Evolutionary conservation across 371 early-diverging fungal genomes (phyloP).

Genomic region (Apophysomyces variabilis): DNA sequence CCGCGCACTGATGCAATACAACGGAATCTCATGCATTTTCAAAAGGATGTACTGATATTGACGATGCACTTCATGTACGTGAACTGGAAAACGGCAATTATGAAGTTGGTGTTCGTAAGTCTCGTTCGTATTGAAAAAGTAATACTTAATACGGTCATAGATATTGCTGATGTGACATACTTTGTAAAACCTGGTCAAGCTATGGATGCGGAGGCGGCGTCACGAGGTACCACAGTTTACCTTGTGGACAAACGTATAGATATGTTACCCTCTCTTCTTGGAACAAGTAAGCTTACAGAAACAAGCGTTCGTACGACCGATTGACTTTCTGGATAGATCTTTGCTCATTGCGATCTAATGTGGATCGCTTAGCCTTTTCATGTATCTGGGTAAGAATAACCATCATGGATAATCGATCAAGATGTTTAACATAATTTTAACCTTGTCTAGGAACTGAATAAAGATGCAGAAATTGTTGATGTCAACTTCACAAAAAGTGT

Average conservation of each 20-base stretch:
- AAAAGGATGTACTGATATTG: slow-evolving; percentile 98
- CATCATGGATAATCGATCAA: background rate
- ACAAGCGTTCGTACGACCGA: background rate
- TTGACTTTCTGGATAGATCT: slow-evolving; percentile 57
- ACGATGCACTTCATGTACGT: slow-evolving; percentile 97
- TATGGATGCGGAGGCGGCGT: slow-evolving; percentile 89
- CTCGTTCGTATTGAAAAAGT: background rate
- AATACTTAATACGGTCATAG: slow-evolving; percentile 27
- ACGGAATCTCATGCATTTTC: background rate
- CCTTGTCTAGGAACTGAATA: slow-evolving; percentile 67
- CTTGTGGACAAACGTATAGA: slow-evolving; percentile 96
- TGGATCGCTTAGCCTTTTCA: slow-evolving; percentile 93
- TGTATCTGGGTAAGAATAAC: slow-evolving; percentile 61
- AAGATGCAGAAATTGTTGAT: slow-evolving; percentile 76
- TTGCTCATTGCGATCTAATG: slow-evolving; percentile 90
- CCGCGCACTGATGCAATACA: too few species aligned
- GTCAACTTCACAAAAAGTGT: slow-evolving; percentile 86
- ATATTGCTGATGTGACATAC: slow-evolving; percentile 99
- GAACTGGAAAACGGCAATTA: slow-evolving; percentile 88
- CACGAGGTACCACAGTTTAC: slow-evolving; percentile 96
- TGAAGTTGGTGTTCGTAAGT: slow-evolving; percentile 88
- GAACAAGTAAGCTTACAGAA: slow-evolving; percentile 65
- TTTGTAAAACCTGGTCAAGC: slow-evolving; percentile 88
- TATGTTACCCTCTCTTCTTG: slow-evolving; percentile 93
- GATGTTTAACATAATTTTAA: background rate